Evolutionary conservation across 2,329 filamentous ascomycete species (phyloP).

Genomic region (Teratosphaeria zuluensis): DNA sequence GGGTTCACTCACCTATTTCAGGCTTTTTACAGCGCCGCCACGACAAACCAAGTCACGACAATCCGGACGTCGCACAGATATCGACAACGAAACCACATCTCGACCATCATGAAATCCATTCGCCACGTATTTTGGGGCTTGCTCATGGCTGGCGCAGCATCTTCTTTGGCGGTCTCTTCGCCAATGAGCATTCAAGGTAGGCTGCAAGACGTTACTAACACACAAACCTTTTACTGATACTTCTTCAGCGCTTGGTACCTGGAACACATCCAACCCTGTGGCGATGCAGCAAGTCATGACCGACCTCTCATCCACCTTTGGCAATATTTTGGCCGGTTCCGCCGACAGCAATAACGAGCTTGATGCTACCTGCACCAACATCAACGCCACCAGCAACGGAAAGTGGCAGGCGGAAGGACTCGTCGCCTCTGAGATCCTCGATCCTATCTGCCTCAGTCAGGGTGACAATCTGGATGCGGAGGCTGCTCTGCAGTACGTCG

Average conservation of each 20-base stretch:
- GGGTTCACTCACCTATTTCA: no score
- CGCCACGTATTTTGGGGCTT: not conserved
- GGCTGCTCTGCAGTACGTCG: constrained; percentile 9
- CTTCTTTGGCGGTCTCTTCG: not conserved
- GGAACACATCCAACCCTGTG: not conserved
- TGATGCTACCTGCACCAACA: constrained; percentile 12
- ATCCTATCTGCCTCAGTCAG: constrained; percentile 13
- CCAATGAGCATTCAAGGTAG: not conserved
- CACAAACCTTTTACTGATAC: not conserved
- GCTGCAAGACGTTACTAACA: not conserved
- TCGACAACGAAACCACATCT: no score
- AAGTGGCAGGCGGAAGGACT: constrained; percentile 16
- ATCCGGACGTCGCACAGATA: no score
- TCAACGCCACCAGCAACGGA: constrained; percentile 8
- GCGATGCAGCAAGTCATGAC: constrained; percentile 4
- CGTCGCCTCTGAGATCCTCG: constrained; percentile 7
- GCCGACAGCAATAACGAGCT: constrained; percentile 12
- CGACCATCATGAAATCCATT: not conserved
- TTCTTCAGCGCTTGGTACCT: not conserved
- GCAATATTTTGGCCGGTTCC: constrained; percentile 21
- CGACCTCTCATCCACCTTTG: constrained; percentile 16
- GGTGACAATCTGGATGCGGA: constrained; percentile 9
- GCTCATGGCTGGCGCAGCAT: not conserved
- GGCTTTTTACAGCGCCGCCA: no score
- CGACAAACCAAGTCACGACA: no score